Evolutionary conservation across 345 rosid genomes (phyloP).

Genomic region (Rhodamnia rubescens): DNA sequence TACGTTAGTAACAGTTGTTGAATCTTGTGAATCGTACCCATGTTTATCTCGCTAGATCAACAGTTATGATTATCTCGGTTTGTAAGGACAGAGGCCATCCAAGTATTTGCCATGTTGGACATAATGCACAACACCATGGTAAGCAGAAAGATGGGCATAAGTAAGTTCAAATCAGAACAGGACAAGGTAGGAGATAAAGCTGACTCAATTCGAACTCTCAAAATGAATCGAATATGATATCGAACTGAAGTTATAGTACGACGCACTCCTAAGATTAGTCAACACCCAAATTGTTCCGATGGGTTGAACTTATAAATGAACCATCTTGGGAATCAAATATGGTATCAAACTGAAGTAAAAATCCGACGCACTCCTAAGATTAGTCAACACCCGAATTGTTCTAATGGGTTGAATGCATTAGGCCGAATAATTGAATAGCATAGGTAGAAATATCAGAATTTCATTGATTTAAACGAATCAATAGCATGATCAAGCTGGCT

Average conservation of each 20-base stretch:
- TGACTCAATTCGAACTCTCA: background rate
- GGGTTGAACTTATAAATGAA: background rate
- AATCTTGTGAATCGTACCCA: background rate
- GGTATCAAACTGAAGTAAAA: no score
- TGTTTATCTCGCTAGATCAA: background rate
- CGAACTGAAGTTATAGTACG: background rate
- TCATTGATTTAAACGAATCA: no score
- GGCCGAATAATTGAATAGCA: no score
- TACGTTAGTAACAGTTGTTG: background rate
- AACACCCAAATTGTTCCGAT: background rate
- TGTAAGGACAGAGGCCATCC: background rate
- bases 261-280: background rate
- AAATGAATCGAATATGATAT: background rate
- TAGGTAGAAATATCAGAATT: no score
- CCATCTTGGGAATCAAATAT: background rate
- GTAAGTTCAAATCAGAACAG: background rate
- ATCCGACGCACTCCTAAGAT: no score
- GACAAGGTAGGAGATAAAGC: background rate
- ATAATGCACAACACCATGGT: background rate
- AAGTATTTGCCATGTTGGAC: background rate
- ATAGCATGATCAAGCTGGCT: background rate
- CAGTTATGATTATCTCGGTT: background rate
- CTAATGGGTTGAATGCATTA: no score
- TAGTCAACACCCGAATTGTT: no score
- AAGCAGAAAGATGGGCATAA: background rate